Evolutionary conservation across 108 stramenopile species (phyloP).

Genomic region (Conticribra weissflogii): DNA sequence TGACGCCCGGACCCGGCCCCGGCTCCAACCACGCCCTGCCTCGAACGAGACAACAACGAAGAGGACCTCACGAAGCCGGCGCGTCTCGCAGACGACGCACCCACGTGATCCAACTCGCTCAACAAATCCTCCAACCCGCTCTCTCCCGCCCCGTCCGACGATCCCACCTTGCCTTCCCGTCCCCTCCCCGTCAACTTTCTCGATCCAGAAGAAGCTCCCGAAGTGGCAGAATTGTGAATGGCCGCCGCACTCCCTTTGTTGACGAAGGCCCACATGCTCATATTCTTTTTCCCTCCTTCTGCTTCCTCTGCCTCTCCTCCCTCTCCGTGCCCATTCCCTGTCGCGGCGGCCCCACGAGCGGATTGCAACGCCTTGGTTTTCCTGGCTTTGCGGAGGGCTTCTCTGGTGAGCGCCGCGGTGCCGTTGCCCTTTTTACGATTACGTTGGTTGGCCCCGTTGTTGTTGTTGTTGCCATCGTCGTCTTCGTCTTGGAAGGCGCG

Average conservation of each 20-base stretch:
- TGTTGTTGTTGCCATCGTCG: slow-evolving; percentile 18
- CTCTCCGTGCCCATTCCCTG: slow-evolving; percentile 9
- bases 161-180: slow-evolving; percentile 12
- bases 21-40: not conserved
- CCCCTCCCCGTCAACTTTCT: too few relatives aligned
- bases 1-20: too few relatives aligned
- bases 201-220: slow-evolving; percentile 1
- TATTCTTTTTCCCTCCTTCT: slow-evolving; percentile 15
- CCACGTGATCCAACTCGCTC: slow-evolving; percentile 56
- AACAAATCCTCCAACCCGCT: slow-evolving; percentile 64
- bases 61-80: too few relatives aligned
- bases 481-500: slow-evolving; percentile 64
- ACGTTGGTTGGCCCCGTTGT: not conserved
- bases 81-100: not conserved
- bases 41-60: too few relatives aligned
- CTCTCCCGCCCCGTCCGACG: not conserved
- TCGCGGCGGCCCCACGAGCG: slow-evolving; percentile 9
- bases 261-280: slow-evolving; percentile 85
- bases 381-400: slow-evolving; percentile 72
- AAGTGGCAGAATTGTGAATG: slow-evolving; percentile 5
- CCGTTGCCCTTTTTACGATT: slow-evolving; percentile 40
- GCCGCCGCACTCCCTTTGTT: slow-evolving; percentile 47
- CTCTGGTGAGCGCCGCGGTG: slow-evolving; percentile 62
- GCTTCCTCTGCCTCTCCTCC: slow-evolving; percentile 30
- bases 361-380: slow-evolving; percentile 45